phyloP scores from a whole-genome alignment of 768 basidiomycete genomes.

The Leccinum subtestaceum region DNA sequence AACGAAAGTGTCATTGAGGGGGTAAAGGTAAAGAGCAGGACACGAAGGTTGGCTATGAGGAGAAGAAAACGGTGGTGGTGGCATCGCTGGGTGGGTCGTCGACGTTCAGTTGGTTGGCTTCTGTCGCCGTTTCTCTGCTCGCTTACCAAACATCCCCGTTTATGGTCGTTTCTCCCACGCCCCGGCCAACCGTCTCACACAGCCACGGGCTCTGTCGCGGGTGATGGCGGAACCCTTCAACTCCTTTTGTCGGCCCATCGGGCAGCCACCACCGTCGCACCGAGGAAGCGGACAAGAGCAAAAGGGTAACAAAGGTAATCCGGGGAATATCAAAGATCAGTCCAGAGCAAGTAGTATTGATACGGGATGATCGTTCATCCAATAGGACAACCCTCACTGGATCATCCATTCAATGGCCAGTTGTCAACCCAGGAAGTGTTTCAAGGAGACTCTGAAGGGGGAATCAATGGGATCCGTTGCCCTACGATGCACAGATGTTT shows the following conservation, averaged over 20 bases:
- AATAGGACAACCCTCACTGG: too few species aligned
- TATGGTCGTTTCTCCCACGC: conserved; percentile 8
- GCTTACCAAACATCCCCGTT: conserved; percentile 12
- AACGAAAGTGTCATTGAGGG: conserved; percentile 90
- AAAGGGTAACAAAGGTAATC: too few species aligned
- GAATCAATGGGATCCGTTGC: neutral
- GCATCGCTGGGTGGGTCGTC: conserved; percentile 27
- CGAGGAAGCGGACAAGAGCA: too few species aligned
- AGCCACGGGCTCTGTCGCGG: neutral
- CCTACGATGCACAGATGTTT: too few species aligned
- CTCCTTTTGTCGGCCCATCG: neutral
- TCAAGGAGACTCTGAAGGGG: too few species aligned
- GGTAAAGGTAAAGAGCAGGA: conserved; percentile 71
- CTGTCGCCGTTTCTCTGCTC: conserved; percentile 9
- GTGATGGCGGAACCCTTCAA: neutral
- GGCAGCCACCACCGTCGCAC: too few species aligned
- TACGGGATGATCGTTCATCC: too few species aligned
- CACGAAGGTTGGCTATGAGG: conserved; percentile 25
- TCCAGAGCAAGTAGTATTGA: neutral
- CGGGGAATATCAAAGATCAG: too few species aligned
- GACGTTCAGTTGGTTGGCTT: conserved; percentile 18
- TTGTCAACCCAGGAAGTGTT: neutral
- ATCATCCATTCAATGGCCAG: too few species aligned
- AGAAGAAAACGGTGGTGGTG: conserved; percentile 33
- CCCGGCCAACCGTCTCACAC: conserved; percentile 3